Percentiles rank a stretch among this genome's conserved stretches.
Conservation (phyloP, 148 eudicot genomes). For the Nepenthes mirabilis region DNA sequence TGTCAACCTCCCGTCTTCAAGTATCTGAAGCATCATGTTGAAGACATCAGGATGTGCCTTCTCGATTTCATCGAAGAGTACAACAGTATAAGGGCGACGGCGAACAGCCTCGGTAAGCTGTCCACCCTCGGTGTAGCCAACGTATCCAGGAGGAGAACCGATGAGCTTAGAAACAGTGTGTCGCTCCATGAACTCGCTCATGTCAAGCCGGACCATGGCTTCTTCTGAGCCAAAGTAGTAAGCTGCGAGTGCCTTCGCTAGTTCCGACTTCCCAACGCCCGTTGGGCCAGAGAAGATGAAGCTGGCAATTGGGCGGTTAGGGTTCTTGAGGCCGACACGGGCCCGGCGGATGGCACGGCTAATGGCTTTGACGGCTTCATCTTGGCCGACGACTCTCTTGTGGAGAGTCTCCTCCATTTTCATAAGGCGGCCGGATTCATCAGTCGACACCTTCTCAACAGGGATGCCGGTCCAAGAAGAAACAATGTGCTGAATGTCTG, state of each 20-base stretch:
- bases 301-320: conserved; percentile 18
- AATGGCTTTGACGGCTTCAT: conserved; percentile 14
- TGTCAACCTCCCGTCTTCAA: conserved; percentile 16
- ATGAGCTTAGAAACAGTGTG: conserved; percentile 12
- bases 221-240: conserved; percentile 12
- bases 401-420: conserved; percentile 11
- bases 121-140: conserved; percentile 11
- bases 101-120: conserved; percentile 15
- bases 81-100: conserved; percentile 6
- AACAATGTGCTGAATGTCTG: conserved; percentile 8
- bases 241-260: conserved; percentile 8
- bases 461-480: conserved; percentile 17
- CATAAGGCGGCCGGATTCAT: conserved; percentile 13
- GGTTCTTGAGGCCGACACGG: conserved; percentile 18
- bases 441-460: conserved; percentile 9
- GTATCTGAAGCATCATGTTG: conserved; percentile 10
- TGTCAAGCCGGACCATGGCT: conserved; percentile 10
- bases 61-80: conserved; percentile 13
- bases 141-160: conserved; percentile 19
- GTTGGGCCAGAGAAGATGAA: conserved; percentile 20
- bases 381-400: conserved; percentile 14
- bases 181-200: conserved; percentile 16
- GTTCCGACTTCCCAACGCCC: conserved; percentile 10
- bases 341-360: conserved; percentile 18
- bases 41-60: conserved; percentile 10